Evolutionary conservation across 768 basidiomycete genomes (phyloP).

Genomic region (Leccinum sublutescens): DNA sequence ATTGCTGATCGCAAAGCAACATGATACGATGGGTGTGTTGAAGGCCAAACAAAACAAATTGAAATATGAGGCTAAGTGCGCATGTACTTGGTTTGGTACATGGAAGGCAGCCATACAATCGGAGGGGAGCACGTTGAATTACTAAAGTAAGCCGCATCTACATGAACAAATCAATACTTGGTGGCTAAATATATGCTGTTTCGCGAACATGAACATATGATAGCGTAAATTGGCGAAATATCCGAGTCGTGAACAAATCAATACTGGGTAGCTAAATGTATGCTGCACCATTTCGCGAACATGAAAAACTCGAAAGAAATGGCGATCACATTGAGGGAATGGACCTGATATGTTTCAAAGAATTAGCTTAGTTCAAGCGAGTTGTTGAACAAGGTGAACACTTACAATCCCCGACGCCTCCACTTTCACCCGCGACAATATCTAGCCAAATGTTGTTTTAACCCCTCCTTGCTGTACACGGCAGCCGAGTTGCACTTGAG

Average conservation of each 20-base stretch:
- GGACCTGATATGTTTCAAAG: neutral
- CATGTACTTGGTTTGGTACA: neutral
- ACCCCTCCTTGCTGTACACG: too few species aligned
- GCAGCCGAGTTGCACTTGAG: too few species aligned
- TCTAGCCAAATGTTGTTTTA: too few species aligned
- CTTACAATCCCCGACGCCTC: conserved; percentile 5
- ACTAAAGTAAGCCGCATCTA: neutral
- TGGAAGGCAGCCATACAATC: conserved; percentile 3
- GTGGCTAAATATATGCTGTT: neutral
- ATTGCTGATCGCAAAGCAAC: neutral
- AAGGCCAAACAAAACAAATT: neutral
- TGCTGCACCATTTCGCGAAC: neutral
- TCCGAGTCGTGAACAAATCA: neutral
- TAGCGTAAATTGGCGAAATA: neutral
- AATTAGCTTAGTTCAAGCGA: neutral
- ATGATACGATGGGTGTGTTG: neutral
- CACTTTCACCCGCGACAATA: conserved; percentile 1
- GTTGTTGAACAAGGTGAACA: neutral
- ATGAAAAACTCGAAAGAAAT: neutral
- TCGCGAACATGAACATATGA: neutral
- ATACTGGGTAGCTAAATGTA: too few species aligned
- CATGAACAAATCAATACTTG: too few species aligned
- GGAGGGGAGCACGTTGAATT: neutral
- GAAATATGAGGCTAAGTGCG: neutral
- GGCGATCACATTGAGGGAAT: neutral